phyloP scores from a whole-genome alignment of 352 stramenopile species.

The Phytophthora pistaciae region DNA sequence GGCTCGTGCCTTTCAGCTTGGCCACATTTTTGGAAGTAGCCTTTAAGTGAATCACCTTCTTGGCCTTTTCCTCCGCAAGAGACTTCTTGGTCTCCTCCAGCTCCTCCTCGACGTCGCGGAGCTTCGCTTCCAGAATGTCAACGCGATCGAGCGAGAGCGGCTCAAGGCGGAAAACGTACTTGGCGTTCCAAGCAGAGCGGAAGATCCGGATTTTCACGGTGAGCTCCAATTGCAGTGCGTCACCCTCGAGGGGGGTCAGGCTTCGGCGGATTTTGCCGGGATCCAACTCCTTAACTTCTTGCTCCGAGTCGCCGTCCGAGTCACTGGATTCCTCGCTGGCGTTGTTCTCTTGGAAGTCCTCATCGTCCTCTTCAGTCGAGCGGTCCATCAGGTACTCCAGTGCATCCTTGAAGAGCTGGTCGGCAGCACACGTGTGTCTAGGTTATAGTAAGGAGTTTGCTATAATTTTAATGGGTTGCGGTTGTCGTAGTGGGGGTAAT shows the following conservation, averaged over 20 bases:
- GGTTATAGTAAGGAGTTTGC: not conserved
- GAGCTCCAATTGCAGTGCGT: not conserved
- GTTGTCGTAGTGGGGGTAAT: not conserved
- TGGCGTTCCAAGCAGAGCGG: slow-evolving; percentile 1
- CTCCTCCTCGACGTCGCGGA: not conserved
- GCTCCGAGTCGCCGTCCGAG: not conserved
- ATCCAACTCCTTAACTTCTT: not conserved
- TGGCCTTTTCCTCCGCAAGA: not conserved
- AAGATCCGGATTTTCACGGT: slow-evolving; percentile 2
- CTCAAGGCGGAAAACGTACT: not conserved
- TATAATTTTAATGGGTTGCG: not conserved
- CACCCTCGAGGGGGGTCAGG: not conserved
- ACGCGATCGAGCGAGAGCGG: not conserved
- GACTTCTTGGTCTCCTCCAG: not conserved
- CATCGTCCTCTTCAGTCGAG: not conserved
- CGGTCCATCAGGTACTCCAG: slow-evolving; percentile 1
- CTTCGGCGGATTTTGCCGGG: not conserved
- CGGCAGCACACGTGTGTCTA: not conserved
- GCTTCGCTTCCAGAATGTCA: not conserved
- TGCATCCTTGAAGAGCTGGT: not conserved
- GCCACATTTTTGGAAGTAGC: not conserved
- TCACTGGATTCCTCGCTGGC: not conserved
- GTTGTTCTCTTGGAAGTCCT: not conserved
- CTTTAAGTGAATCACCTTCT: not conserved
- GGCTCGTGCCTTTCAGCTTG: not conserved